phyloP scores from a whole-genome alignment of 1,284 basidiomycete species.

The Irpex sp. region DNA sequence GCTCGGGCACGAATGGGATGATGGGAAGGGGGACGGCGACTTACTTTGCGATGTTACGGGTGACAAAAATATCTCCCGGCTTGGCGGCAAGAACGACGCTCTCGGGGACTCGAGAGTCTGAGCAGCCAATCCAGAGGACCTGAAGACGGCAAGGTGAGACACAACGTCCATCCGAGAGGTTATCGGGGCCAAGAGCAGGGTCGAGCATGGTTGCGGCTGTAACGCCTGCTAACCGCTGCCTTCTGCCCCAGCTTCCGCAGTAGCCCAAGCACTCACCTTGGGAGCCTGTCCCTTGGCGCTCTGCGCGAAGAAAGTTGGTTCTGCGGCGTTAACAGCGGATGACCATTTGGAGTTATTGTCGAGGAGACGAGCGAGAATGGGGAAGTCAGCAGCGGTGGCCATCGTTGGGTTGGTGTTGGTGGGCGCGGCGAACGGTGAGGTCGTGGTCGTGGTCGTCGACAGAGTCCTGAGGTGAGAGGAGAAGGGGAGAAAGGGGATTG shows the following conservation, averaged over 20 bases:
- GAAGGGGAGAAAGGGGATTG: neutral
- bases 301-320: slow-evolving; percentile 62
- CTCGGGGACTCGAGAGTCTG: slow-evolving; percentile 68
- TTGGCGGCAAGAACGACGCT: slow-evolving; percentile 47
- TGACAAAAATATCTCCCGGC: slow-evolving; percentile 71
- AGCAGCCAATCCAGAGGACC: slow-evolving; percentile 75
- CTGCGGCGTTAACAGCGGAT: slow-evolving; percentile 47
- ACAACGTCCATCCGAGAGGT: neutral
- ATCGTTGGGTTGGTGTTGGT: neutral
- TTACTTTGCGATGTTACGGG: slow-evolving; percentile 65
- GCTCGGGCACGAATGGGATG: neutral
- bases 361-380: slow-evolving; percentile 42
- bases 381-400: neutral
- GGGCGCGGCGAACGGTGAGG: neutral
- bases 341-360: slow-evolving; percentile 56
- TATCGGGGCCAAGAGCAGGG: neutral
- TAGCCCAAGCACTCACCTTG: slow-evolving; percentile 42
- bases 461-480: neutral
- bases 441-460: neutral
- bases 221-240: neutral
- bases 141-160: slow-evolving; percentile 16
- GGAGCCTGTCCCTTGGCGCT: slow-evolving; percentile 68
- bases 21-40: slow-evolving; percentile 19
- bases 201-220: neutral
- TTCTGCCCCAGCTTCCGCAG: neutral